These are phyloP conservation scores for Citrus sinensis DNA, from an alignment of 345 rosid species.

Conservation along the genomic window DVS_A1.0 CM039168.1:19656001-19656500, in stretches of 20 bases:
- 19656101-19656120: slow-evolving; percentile 25
- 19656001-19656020: slow-evolving; percentile 20
- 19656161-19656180: slow-evolving; percentile 17
- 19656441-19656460: slow-evolving; percentile 13
- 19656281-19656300: slow-evolving; percentile 21
- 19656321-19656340: neutral
- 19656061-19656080: slow-evolving; percentile 16
- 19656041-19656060: slow-evolving; percentile 23
- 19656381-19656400: slow-evolving; percentile 17
- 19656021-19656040: slow-evolving; percentile 26
- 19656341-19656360: slow-evolving; percentile 29
- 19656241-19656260: slow-evolving; percentile 33
- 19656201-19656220: slow-evolving; percentile 19
- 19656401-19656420: slow-evolving; percentile 22
- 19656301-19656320: slow-evolving; percentile 14
- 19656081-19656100: slow-evolving; percentile 28
- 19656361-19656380: slow-evolving; percentile 47
- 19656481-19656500: slow-evolving; percentile 15
- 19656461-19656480: slow-evolving; percentile 20
- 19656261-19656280: slow-evolving; percentile 51
- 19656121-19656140: slow-evolving; percentile 36
- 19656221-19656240: slow-evolving; percentile 10
- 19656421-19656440: slow-evolving; percentile 37
- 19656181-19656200: slow-evolving; percentile 28
- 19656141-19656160: slow-evolving; percentile 38